Conservation (phyloP, 148 eudicot species). For the Diospyros kaki region DNA sequence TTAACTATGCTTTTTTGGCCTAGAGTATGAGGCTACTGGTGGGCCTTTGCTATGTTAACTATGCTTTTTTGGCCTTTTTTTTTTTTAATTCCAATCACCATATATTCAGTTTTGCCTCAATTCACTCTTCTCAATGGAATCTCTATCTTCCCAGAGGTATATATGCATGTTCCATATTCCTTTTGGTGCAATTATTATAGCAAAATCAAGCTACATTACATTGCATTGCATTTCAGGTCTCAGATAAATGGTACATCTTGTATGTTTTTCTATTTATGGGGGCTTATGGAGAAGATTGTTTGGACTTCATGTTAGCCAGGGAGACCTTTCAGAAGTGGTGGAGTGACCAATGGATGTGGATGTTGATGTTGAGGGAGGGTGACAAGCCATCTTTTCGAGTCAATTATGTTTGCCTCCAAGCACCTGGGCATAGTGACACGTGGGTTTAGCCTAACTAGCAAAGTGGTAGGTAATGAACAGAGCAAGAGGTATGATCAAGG, state of each 20-base stretch:
- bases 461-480: conserved; percentile 38
- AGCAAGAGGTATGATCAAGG: conserved; percentile 55
- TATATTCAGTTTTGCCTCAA: conserved; percentile 60
- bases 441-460: conserved; percentile 44
- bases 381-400: conserved; percentile 34
- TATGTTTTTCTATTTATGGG: conserved; percentile 45
- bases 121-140: conserved; percentile 50
- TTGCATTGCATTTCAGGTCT: conserved; percentile 21
- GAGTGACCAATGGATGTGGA: conserved; percentile 63
- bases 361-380: conserved; percentile 41
- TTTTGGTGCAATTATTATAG: too few relatives aligned
- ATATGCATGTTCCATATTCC: background rate
- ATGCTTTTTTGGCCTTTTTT: conserved; percentile 29
- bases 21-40: conserved; percentile 31
- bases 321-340: conserved; percentile 52
- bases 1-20: conserved; percentile 37
- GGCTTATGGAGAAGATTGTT: conserved; percentile 38
- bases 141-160: conserved; percentile 56
- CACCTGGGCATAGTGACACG: conserved; percentile 27
- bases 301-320: conserved; percentile 30
- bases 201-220: background rate
- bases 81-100: conserved; percentile 35
- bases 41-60: conserved; percentile 38
- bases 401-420: conserved; percentile 24
- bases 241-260: conserved; percentile 31